phyloP scores from a whole-genome alignment of 192 early-diverging fungal species.

The Coemansia sp. region DNA sequence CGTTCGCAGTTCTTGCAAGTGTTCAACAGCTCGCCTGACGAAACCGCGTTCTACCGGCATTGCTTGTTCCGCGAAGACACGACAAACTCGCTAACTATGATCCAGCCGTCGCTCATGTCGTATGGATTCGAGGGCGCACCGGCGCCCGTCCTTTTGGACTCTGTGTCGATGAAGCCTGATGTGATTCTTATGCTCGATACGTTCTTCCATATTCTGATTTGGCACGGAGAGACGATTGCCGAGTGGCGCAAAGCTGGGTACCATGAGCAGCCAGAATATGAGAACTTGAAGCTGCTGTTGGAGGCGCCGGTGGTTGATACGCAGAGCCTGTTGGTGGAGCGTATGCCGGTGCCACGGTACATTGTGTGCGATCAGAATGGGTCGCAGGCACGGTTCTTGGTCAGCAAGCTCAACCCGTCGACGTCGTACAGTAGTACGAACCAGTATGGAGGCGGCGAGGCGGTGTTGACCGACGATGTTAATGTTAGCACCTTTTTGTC shows the following conservation, averaged over 20 bases:
- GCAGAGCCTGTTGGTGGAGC: conserved; percentile 88
- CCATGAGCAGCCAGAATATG: conserved; percentile 92
- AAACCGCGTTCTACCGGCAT: conserved; percentile 86
- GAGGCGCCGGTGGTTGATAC: conserved; percentile 89
- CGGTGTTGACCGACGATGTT: conserved; percentile 98
- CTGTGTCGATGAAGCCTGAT: conserved; percentile 96
- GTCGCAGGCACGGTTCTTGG: conserved; percentile 96
- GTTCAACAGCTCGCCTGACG: conserved; percentile 98
- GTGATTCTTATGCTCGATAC: conserved; percentile 91
- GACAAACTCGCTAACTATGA: conserved; percentile 98
- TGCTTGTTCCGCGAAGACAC: conserved; percentile 93
- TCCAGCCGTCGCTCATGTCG: conserved; percentile 94
- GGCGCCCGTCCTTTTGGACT: conserved; percentile 92
- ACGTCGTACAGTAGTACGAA: conserved; percentile 83
- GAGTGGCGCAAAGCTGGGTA: conserved; percentile 95
- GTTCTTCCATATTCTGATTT: conserved; percentile 99
- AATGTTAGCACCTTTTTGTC: conserved; percentile 97
- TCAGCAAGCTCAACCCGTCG: conserved; percentile 97
- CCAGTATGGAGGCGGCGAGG: conserved; percentile 81
- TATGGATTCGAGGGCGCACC: conserved; percentile 85
- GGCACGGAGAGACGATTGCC: conserved; percentile 97
- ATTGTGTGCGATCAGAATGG: conserved; percentile 95
- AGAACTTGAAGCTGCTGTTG: conserved; percentile 88
- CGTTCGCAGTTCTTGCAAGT: conserved; percentile 97
- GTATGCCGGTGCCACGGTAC: conserved; percentile 97